A percentile compares a stretch with the other conserved stretches of the same genome.
Conservation (phyloP, 345 rosid species). For the Cardamine occulta region DNA sequence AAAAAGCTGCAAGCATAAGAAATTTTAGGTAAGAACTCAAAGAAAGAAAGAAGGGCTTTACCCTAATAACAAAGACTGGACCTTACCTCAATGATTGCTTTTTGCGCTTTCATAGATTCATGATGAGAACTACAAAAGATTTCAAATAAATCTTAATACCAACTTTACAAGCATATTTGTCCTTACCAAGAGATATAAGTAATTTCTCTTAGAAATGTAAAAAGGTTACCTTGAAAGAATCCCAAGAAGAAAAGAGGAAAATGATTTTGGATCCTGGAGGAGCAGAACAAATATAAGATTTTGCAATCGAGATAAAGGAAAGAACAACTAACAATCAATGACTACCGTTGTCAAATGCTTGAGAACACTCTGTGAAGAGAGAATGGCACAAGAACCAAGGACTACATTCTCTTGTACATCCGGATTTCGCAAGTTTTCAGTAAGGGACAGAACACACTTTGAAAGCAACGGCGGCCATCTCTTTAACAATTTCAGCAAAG, state of each 20-base stretch:
- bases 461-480: slow-evolving; percentile 94
- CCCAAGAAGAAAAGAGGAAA: slow-evolving; percentile 78
- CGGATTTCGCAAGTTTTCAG: slow-evolving; percentile 66
- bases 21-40: slow-evolving; percentile 9
- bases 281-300: slow-evolving; percentile 44
- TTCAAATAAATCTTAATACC: slow-evolving; percentile 28
- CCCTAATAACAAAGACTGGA: slow-evolving; percentile 20
- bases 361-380: slow-evolving; percentile 90
- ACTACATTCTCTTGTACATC: slow-evolving; percentile 73
- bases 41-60: slow-evolving; percentile 5
- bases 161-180: slow-evolving; percentile 14
- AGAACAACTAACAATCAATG: slow-evolving; percentile 35
- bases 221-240: slow-evolving; percentile 80
- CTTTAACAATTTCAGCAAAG: slow-evolving; percentile 86
- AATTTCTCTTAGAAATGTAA: slow-evolving; percentile 16
- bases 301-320: slow-evolving; percentile 30
- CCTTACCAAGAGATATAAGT: slow-evolving; percentile 15
- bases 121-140: slow-evolving; percentile 83
- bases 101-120: slow-evolving; percentile 90
- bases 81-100: slow-evolving; percentile 88
- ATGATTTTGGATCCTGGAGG: slow-evolving; percentile 82
- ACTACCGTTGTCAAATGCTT: slow-evolving; percentile 90
- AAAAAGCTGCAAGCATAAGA: slow-evolving; percentile 72
- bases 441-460: slow-evolving; percentile 76
- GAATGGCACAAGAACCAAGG: slow-evolving; percentile 92